Conservation (phyloP, 2,329 filamentous ascomycete species). For the Alternaria infectoria region DNA sequence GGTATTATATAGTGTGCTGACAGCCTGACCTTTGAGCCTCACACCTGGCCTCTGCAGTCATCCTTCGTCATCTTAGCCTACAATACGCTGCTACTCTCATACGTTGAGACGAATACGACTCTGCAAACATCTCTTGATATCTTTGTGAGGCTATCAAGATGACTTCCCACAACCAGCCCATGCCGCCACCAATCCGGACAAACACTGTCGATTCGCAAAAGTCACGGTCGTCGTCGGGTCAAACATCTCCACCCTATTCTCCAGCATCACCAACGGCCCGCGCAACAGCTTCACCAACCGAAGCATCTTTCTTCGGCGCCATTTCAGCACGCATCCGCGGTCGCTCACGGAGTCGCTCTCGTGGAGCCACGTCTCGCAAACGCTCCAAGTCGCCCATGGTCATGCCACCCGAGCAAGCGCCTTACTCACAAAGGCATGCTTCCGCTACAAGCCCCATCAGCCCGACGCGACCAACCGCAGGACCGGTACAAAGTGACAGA, state of each 20-base stretch:
- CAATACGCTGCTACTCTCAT: neutral
- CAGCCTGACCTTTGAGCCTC: slow-evolving; percentile 32
- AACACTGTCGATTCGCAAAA: slow-evolving; percentile 37
- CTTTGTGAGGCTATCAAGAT: slow-evolving; percentile 12
- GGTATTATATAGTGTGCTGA: slow-evolving; percentile 24
- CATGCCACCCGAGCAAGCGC: slow-evolving; percentile 34
- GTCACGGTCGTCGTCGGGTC: slow-evolving; percentile 30
- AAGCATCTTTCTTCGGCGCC: slow-evolving; percentile 46
- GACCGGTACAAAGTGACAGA: slow-evolving; percentile 26
- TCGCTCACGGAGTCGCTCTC: slow-evolving; percentile 44
- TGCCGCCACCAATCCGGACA: slow-evolving; percentile 39
- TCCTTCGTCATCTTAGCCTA: slow-evolving; percentile 1
- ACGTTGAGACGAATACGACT: slow-evolving; percentile 6
- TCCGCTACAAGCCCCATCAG: slow-evolving; percentile 11
- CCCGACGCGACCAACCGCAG: slow-evolving; percentile 14
- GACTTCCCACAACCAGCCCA: slow-evolving; percentile 35
- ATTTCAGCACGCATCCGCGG: slow-evolving; percentile 43
- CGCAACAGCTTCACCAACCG: slow-evolving; percentile 29
- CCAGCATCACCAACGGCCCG: slow-evolving; percentile 31
- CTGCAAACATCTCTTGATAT: neutral
- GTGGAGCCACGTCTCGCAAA: slow-evolving; percentile 27
- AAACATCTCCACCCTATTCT: slow-evolving; percentile 28
- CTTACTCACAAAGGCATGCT: slow-evolving; percentile 3
- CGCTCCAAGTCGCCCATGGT: slow-evolving; percentile 42
- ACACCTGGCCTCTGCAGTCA: slow-evolving; percentile 25